phyloP scores from a whole-genome alignment of 1,284 basidiomycete species.

The Pseudozyma hubeiensis region DNA sequence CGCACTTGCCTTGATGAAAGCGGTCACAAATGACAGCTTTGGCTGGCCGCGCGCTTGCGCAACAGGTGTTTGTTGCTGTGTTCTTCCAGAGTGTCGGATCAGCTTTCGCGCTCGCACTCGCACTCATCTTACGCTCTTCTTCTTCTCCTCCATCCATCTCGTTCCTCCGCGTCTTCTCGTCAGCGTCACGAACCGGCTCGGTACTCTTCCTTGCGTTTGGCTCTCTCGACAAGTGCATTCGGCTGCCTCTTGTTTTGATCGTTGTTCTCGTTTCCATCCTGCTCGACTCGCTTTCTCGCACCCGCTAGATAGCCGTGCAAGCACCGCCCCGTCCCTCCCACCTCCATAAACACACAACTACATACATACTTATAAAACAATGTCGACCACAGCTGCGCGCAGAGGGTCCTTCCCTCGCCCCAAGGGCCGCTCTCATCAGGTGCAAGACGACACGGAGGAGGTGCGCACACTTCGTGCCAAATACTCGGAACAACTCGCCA shows the following conservation, averaged over 20 bases:
- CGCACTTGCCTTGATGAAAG: too few species aligned
- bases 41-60: neutral
- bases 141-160: slow-evolving; percentile 18
- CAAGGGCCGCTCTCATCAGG: slow-evolving; percentile 47
- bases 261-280: neutral
- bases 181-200: slow-evolving; percentile 14
- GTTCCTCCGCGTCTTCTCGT: slow-evolving; percentile 6
- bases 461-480: slow-evolving; percentile 61
- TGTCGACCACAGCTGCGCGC: slow-evolving; percentile 54
- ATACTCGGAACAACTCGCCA: slow-evolving; percentile 70
- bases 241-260: slow-evolving; percentile 18
- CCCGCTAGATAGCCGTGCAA: slow-evolving; percentile 27
- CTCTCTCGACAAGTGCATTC: slow-evolving; percentile 39
- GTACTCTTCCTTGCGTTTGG: slow-evolving; percentile 4
- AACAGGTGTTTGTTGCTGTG: neutral
- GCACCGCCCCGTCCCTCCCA: slow-evolving; percentile 19
- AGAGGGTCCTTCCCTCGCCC: slow-evolving; percentile 54
- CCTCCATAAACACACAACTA: slow-evolving; percentile 8
- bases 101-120: neutral
- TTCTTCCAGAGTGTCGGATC: neutral
- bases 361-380: slow-evolving; percentile 31
- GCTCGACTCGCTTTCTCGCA: slow-evolving; percentile 9
- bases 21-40: too few species aligned
- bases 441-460: slow-evolving; percentile 67
- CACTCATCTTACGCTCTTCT: neutral